Percentiles rank a stretch among this genome's conserved stretches.
Conservation (phyloP, 441 rosid genomes). For the Macaranga tanarius region DNA sequence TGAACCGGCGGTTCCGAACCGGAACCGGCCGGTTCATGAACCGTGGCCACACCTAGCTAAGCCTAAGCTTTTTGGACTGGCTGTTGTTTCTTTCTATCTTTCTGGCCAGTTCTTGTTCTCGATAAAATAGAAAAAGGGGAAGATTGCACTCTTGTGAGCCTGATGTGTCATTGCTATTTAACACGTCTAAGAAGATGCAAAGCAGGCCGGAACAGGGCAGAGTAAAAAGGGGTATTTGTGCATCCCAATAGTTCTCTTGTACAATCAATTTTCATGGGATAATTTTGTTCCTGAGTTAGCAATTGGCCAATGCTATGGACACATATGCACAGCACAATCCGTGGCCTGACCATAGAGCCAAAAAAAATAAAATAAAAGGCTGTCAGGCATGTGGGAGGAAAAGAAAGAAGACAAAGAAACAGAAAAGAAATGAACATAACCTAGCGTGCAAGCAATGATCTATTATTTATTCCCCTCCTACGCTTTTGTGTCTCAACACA, state of each 20-base stretch:
- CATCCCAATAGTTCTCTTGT: constrained; percentile 1
- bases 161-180: not conserved
- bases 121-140: not conserved
- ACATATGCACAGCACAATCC: constrained; percentile 24
- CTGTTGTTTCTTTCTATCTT: not conserved
- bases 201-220: constrained; percentile 11
- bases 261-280: constrained; percentile 14
- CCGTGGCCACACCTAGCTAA: too few relatives aligned
- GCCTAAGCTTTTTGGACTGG: not conserved
- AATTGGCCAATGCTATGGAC: constrained; percentile 19
- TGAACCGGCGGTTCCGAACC: too few relatives aligned
- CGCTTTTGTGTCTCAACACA: constrained; percentile 28
- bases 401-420: constrained; percentile 24
- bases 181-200: constrained; percentile 7
- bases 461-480: constrained; percentile 28
- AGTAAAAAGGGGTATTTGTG: not conserved
- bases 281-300: not conserved
- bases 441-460: constrained; percentile 57
- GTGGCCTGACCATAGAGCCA: constrained; percentile 19
- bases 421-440: constrained; percentile 35
- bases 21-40: too few relatives aligned
- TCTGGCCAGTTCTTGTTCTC: not conserved
- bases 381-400: constrained; percentile 45
- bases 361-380: constrained; percentile 24
- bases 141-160: not conserved